phyloP scores from a whole-genome alignment of 148 eudicot species.

The Diospyros kaki region DNA sequence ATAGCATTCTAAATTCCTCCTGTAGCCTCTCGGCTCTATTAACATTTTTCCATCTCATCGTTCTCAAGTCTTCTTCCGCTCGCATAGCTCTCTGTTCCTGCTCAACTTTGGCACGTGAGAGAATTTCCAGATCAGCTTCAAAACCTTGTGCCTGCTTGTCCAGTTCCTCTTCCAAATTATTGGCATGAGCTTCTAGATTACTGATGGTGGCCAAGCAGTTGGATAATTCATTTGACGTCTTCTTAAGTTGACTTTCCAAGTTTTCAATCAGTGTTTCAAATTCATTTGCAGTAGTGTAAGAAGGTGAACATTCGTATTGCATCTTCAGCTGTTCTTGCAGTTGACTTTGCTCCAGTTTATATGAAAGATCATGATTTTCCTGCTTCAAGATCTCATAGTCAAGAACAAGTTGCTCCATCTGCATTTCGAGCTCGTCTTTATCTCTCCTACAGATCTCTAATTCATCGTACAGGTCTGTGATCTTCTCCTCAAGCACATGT shows the following conservation, averaged over 20 bases:
- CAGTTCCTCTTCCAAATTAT: slow-evolving; percentile 60
- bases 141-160: slow-evolving; percentile 61
- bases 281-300: slow-evolving; percentile 53
- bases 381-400: slow-evolving; percentile 95
- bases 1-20: slow-evolving; percentile 69
- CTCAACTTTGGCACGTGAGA: slow-evolving; percentile 61
- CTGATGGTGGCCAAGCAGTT: slow-evolving; percentile 39
- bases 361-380: slow-evolving; percentile 72
- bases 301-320: slow-evolving; percentile 74
- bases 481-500: slow-evolving; percentile 62
- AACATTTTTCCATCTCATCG: slow-evolving; percentile 64
- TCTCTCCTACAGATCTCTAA: slow-evolving; percentile 75
- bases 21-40: slow-evolving; percentile 76
- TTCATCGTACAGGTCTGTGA: slow-evolving; percentile 71
- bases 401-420: slow-evolving; percentile 94
- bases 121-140: slow-evolving; percentile 75
- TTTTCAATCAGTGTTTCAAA: slow-evolving; percentile 49
- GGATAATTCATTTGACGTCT: slow-evolving; percentile 41
- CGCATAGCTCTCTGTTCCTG: slow-evolving; percentile 82
- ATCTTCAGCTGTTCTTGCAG: slow-evolving; percentile 78
- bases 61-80: slow-evolving; percentile 76
- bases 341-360: slow-evolving; percentile 71
- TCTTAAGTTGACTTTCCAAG: slow-evolving; percentile 54
- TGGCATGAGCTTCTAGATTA: slow-evolving; percentile 59
- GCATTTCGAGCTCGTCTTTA: slow-evolving; percentile 86